phyloP scores from a whole-genome alignment of 768 basidiomycete genomes.

The Termitomyces heimii region DNA sequence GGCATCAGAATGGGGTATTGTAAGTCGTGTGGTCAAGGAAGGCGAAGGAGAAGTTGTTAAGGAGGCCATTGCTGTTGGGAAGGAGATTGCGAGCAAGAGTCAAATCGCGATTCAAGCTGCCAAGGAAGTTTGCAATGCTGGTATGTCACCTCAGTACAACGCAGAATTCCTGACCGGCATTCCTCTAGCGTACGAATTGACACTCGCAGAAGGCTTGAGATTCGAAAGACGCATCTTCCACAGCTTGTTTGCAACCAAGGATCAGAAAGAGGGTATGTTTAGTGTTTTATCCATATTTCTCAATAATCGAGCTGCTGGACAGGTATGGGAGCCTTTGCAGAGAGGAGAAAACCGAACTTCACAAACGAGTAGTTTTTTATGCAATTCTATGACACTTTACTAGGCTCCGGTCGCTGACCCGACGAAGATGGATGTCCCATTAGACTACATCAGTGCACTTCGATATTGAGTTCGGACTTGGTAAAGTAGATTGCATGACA shows the following conservation, averaged over 20 bases:
- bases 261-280: slow-evolving; percentile 87
- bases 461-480: neutral
- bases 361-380: slow-evolving; percentile 34
- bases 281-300: neutral
- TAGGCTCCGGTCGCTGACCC: neutral
- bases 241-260: slow-evolving; percentile 84
- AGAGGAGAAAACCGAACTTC: slow-evolving; percentile 88
- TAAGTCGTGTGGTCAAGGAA: slow-evolving; percentile 73
- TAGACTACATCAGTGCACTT: neutral
- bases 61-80: slow-evolving; percentile 80
- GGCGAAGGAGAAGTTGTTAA: slow-evolving; percentile 77
- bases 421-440: neutral
- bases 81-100: slow-evolving; percentile 76
- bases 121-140: slow-evolving; percentile 93
- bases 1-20: slow-evolving; percentile 84
- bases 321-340: slow-evolving; percentile 95
- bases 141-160: slow-evolving; percentile 29
- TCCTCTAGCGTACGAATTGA: slow-evolving; percentile 69
- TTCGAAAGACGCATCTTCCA: slow-evolving; percentile 92
- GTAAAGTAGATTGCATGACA: neutral
- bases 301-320: neutral
- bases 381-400: neutral
- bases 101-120: slow-evolving; percentile 77
- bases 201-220: slow-evolving; percentile 75
- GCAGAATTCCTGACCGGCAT: neutral